Percentiles rank a stretch among this genome's conserved stretches.
Evolutionary conservation across 2,329 filamentous ascomycete species (phyloP).

Genomic region (Diaporthe ampelina): DNA sequence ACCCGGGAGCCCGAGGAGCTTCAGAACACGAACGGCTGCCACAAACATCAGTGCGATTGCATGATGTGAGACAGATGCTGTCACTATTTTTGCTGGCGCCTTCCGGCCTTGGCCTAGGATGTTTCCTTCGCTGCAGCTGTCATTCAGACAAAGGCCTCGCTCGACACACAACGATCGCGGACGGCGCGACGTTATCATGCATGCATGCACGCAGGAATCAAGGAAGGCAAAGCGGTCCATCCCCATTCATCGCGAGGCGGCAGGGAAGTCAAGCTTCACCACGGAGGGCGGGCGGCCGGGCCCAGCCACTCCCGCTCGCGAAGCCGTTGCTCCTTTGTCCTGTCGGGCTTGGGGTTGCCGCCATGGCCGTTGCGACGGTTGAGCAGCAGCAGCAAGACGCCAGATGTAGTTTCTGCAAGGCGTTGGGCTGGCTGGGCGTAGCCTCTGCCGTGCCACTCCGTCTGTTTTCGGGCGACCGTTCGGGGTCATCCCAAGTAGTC

Average conservation of each 20-base stretch:
- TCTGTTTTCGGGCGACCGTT: conserved; percentile 10
- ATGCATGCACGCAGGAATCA: background rate
- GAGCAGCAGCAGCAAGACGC: background rate
- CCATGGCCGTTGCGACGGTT: conserved; percentile 29
- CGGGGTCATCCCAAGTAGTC: background rate
- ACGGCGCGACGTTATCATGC: background rate
- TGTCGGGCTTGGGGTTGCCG: conserved; percentile 3
- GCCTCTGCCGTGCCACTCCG: conserved; percentile 5
- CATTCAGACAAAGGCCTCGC: background rate
- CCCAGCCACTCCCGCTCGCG: conserved; percentile 31
- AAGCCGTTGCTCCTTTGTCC: conserved; percentile 21
- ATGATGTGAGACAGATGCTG: conserved; percentile 35
- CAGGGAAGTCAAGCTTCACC: background rate
- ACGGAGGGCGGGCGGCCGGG: conserved; percentile 1
- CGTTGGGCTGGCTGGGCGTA: background rate
- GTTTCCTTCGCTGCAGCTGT: conserved; percentile 34
- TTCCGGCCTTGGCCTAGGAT: conserved; percentile 25
- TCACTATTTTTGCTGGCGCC: conserved; percentile 30
- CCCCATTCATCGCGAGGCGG: conserved; percentile 19
- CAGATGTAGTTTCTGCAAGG: background rate
- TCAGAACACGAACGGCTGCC: conserved; percentile 22
- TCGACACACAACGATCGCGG: background rate
- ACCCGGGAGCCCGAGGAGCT: conserved; percentile 13
- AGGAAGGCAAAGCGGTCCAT: too few species aligned
- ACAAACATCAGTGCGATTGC: conserved; percentile 32